Conservation (phyloP, 768 basidiomycete species). For the Pleurotus giganteus region DNA sequence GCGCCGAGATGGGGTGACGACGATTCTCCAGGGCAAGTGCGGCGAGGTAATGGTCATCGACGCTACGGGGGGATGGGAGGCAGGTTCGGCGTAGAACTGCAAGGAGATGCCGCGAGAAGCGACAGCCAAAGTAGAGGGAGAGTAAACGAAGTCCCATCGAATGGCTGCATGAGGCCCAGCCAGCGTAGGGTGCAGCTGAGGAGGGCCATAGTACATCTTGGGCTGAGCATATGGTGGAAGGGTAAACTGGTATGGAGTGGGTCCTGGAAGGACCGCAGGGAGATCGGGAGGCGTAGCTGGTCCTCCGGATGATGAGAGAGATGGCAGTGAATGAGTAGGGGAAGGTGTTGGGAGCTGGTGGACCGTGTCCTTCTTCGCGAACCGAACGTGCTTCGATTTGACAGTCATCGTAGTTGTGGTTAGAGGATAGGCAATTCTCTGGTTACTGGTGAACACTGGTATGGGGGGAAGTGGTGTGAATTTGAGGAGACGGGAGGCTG, state of each 20-base stretch:
- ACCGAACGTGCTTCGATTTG: slow-evolving; percentile 18
- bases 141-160: background rate
- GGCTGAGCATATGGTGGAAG: slow-evolving; percentile 7
- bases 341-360: slow-evolving; percentile 15
- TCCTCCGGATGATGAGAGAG: slow-evolving; percentile 6
- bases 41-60: slow-evolving; percentile 29
- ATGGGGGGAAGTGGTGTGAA: too few species aligned
- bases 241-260: slow-evolving; percentile 7
- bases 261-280: too few species aligned
- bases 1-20: slow-evolving; percentile 24
- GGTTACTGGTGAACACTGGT: too few species aligned
- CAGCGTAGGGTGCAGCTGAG: background rate
- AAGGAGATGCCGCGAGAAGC: background rate
- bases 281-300: background rate
- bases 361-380: slow-evolving; percentile 20
- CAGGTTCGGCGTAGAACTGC: slow-evolving; percentile 23
- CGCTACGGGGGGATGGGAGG: slow-evolving; percentile 32
- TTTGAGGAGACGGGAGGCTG: too few species aligned
- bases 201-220: background rate
- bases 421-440: too few species aligned
- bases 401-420: background rate
- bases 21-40: slow-evolving; percentile 32
- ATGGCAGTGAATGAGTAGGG: slow-evolving; percentile 6
- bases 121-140: background rate
- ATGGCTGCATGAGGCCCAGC: background rate